phyloP scores from a whole-genome alignment of 331 rosid genomes.

The Acacia pycnantha region DNA sequence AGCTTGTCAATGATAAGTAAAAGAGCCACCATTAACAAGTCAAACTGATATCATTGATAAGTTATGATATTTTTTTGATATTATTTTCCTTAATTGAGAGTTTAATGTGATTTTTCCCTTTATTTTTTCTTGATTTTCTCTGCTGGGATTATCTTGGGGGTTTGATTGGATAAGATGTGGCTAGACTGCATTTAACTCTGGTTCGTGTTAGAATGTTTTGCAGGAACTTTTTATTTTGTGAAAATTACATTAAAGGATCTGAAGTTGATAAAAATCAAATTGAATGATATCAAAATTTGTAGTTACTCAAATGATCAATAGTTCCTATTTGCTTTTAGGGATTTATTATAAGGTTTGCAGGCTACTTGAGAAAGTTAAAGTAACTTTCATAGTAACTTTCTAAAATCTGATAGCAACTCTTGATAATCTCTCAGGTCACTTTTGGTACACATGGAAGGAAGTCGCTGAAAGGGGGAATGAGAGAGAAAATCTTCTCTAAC shows the following conservation, averaged over 20 bases:
- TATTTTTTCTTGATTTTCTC: too few relatives aligned
- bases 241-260: not conserved
- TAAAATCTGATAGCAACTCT: not conserved
- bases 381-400: not conserved
- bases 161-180: too few relatives aligned
- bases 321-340: slow-evolving; percentile 23
- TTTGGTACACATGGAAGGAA: not conserved
- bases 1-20: too few relatives aligned
- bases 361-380: not conserved
- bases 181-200: too few relatives aligned
- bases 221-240: not conserved
- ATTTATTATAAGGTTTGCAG: not conserved
- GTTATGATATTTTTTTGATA: too few relatives aligned
- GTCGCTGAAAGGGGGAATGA: not conserved
- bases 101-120: too few relatives aligned
- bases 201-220: too few relatives aligned
- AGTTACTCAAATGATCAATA: not conserved
- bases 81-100: too few relatives aligned
- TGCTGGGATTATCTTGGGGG: too few relatives aligned
- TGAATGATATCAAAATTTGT: not conserved
- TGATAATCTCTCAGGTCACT: not conserved
- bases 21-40: too few relatives aligned
- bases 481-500: not conserved
- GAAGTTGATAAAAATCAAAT: not conserved
- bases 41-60: too few relatives aligned